A percentile compares a stretch with the other conserved stretches of the same genome.
Evolutionary conservation across 306 rosid species (phyloP).

Genomic region (Prinsepia uniflora): DNA sequence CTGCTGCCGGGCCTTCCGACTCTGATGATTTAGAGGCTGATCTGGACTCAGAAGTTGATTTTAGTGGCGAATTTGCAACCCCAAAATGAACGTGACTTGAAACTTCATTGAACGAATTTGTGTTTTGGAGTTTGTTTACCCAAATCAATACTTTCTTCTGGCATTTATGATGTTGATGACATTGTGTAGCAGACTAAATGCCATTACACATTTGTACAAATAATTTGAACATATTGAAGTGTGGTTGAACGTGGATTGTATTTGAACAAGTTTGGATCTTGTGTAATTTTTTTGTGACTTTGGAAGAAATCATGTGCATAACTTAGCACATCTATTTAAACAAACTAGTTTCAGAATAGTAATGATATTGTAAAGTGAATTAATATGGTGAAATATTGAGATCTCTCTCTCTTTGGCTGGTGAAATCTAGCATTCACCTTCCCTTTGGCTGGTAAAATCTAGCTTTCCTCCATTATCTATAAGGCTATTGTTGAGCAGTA

Average conservation of each 20-base stretch:
- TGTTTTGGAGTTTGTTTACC: constrained; percentile 2
- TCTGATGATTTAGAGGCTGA: constrained; percentile 39
- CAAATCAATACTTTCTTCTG: not conserved
- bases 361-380: not conserved
- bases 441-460: no score
- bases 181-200: constrained; percentile 22
- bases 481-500: no score
- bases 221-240: constrained; percentile 21
- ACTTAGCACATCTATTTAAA: not conserved
- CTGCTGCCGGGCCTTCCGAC: constrained; percentile 34
- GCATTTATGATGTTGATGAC: constrained; percentile 26
- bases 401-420: no score
- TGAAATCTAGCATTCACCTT: no score
- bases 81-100: constrained; percentile 21
- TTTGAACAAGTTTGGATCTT: not conserved
- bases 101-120: not conserved
- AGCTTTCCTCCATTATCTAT: no score
- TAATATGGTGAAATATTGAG: not conserved
- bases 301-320: not conserved
- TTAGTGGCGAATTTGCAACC: constrained; percentile 32
- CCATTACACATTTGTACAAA: constrained; percentile 10
- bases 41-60: constrained; percentile 51
- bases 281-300: not conserved
- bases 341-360: not conserved
- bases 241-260: not conserved